phyloP scores from a whole-genome alignment of 2,329 filamentous ascomycete species.

The Colletotrichum ledebouriae region DNA sequence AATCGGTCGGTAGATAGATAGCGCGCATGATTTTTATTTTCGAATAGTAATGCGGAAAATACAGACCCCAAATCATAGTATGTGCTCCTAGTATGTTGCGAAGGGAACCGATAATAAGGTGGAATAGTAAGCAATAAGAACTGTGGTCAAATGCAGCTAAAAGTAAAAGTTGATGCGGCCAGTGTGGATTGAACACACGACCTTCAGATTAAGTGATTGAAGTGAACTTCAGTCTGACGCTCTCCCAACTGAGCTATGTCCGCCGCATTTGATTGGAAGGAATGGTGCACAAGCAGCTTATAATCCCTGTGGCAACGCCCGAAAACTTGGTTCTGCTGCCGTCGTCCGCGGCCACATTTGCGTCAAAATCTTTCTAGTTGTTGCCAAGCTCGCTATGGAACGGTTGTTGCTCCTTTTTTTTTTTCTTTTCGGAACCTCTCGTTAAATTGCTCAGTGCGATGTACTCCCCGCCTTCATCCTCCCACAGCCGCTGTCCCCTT shows the following conservation, averaged over 20 bases:
- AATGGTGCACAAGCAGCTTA: accelerated
- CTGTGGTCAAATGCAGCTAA: not conserved
- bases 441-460: not conserved
- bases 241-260: slow-evolving; percentile 42
- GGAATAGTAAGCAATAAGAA: too few species aligned
- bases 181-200: slow-evolving; percentile 42
- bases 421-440: not conserved
- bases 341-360: too few species aligned
- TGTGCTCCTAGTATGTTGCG: too few species aligned
- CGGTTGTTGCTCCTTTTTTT: not conserved
- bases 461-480: not conserved
- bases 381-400: not conserved
- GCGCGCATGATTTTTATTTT: too few species aligned
- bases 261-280: slow-evolving; percentile 22
- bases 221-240: slow-evolving; percentile 42
- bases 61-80: too few species aligned
- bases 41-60: too few species aligned
- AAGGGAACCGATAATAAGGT: too few species aligned
- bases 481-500: too few species aligned
- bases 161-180: slow-evolving; percentile 21
- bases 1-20: too few species aligned
- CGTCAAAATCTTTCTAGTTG: too few species aligned
- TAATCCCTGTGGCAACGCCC: too few species aligned
- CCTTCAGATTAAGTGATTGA: slow-evolving; percentile 42
- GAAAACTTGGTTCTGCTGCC: too few species aligned